Base-by-base conservation (phyloP, 257 asterid species). In the Fraxinus excelsior region DNA sequence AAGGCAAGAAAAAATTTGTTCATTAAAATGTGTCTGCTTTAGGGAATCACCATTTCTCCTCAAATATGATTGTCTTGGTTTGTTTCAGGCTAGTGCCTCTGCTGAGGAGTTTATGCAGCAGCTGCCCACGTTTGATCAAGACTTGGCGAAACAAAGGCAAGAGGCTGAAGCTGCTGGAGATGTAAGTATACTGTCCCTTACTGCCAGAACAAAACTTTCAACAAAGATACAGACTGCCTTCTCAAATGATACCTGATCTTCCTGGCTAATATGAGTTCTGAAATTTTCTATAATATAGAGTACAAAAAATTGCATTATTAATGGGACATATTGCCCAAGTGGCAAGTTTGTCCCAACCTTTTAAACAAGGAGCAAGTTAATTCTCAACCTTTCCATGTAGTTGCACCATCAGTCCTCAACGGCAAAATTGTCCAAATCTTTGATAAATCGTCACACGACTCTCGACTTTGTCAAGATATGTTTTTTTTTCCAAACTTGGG, bases 121-220 rank as follows among this genome's bases (percentile, higher is more conserved):
- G 87, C 90, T 96, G 74, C 97, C 98, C 28, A 88, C 82, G 70
- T 89, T 82, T 70, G 98, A 96, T 83, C 83, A 84, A 83, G 90
- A 86, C 81, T 26, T 86, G 94, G 92, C 97, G 28, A 85, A 78
- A 71, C 89, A 84, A 78, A 87, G 92, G 76, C 87, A 85, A 77
- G 92, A 89, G 78, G 99, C 98, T 82, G 99, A 90, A 84, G 97
- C 90, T 68, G 67, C 91, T 26, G 97, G 87, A 32, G 97, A 96
- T 85, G 99, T 96, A 85, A 89, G 99, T 86, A 58, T 68, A 70
- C 73, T 32, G 67, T 10, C 35, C 60, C 77, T 76, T n/a, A 32
- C 5, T 64, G 40, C 25, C n/a, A 8, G 19, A 4, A 29, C 12
- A 53, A 21, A 67, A 56, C 28, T 56, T n/a, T 7, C 65, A 56